Conservation (phyloP, 441 rosid genomes). For the Aleurites moluccanus region DNA sequence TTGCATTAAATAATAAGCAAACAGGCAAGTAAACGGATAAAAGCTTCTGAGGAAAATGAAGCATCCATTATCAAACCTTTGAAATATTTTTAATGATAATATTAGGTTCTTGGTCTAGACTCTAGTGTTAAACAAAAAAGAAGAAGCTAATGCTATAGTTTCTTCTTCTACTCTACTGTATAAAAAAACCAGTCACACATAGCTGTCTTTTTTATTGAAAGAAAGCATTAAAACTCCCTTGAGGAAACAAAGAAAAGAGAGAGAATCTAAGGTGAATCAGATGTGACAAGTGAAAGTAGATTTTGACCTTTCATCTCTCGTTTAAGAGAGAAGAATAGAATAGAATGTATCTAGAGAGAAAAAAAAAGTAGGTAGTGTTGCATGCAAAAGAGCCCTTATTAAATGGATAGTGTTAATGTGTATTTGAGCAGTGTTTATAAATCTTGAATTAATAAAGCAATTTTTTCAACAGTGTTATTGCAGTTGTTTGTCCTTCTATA, state of each 20-base stretch:
- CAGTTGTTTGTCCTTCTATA: conserved; percentile 26
- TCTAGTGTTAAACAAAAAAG: conserved; percentile 20
- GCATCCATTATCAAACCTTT: neutral
- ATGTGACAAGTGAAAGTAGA: conserved; percentile 37
- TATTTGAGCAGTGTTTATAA: too few species aligned
- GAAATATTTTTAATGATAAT: conserved; percentile 10
- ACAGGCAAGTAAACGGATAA: conserved; percentile 16
- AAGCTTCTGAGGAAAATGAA: conserved; percentile 9
- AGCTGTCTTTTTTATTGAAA: conserved; percentile 24
- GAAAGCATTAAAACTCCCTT: conserved; percentile 16
- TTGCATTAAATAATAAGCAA: conserved; percentile 20
- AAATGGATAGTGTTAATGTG: conserved; percentile 21
- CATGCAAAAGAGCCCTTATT: conserved; percentile 18
- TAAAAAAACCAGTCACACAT: neutral
- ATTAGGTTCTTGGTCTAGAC: neutral
- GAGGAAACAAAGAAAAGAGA: conserved; percentile 35
- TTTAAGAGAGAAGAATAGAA: neutral
- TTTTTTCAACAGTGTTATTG: neutral
- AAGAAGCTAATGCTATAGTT: conserved; percentile 7
- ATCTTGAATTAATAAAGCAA: neutral
- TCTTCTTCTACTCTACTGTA: neutral
- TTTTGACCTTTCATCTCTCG: conserved; percentile 39
- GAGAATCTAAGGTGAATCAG: conserved; percentile 45
- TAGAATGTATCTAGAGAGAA: conserved; percentile 21
- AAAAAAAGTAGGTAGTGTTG: neutral